Evolutionary conservation across 805 yeast genomes (phyloP), one percentile per base, ranked within the genome.

Genomic region (Zygotorulaspora florentina): DNA sequence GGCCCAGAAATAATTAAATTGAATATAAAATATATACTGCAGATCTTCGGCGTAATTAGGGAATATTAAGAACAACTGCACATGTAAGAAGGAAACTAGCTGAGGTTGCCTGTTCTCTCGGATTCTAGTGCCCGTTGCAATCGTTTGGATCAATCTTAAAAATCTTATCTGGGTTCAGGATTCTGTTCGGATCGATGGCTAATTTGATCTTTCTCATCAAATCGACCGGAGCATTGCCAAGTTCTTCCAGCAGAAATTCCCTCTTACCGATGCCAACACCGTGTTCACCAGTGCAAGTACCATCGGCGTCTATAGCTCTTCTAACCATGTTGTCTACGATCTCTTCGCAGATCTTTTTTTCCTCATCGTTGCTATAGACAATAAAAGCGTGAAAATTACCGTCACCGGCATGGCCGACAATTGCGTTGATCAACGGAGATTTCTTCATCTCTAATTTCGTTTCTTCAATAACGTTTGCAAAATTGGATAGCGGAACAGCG

Each of bases 241-340:
- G 65, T 62, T 87, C 96, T 45, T 69, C 66, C 25, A 73, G 67
- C 28, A 87, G 63, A 47, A 72, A 80, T 25, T 75, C 76, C 51
- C 90, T 67, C 58, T 87, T 87, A 30, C 91, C 90, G 35, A 82
- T 74, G 8, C 95, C 96, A 33, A 87, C 78, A 11, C 95, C 96
- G 60, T 87, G 95, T 58, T 87, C 95, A 29, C 95, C 95, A 3
- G 89, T 83, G 53, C 88, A 81, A 1, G 96, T 87, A 1, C 95
- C 95, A 43, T 86, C 95, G 31, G 81, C 75, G 1, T 68, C 74
- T 13, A 87, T 66, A 0, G 91, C 95, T 34, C 81, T 62, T 36
- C 72, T 58, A 39, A 84, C 85, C 84, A 87, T 80, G 41, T 76
- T 70, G 23, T 74, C 72, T 11, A 83, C 81, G 10, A 83, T 56